Conservation (phyloP, 495 filamentous ascomycete genomes). For the Penicillium lagena region DNA sequence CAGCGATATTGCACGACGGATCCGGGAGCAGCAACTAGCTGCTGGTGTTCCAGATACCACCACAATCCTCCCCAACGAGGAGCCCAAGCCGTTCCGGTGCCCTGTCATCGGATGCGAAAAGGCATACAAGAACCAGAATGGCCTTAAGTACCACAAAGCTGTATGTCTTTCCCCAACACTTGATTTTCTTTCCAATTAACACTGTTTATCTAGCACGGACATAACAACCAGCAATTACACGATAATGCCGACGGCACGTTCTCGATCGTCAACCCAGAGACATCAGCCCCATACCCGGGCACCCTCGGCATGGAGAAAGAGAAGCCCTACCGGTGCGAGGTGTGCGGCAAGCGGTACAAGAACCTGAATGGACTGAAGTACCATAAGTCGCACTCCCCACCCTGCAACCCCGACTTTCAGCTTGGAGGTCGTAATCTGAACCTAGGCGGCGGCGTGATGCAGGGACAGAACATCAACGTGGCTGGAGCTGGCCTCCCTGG, state of each 20-base stretch:
- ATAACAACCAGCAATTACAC: conserved; percentile 91
- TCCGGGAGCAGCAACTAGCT: conserved; percentile 68
- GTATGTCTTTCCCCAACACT: conserved; percentile 38
- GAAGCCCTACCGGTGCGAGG: conserved; percentile 95
- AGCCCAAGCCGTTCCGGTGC: conserved; percentile 94
- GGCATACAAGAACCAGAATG: conserved; percentile 99
- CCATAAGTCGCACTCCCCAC: conserved; percentile 78
- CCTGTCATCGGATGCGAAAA: conserved; percentile 99
- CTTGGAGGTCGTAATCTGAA: conserved; percentile 35
- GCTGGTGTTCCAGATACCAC: conserved; percentile 54
- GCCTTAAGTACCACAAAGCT: conserved; percentile 77
- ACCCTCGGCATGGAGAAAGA: conserved; percentile 99
- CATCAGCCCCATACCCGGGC: conserved; percentile 86
- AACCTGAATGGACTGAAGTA: conserved; percentile 96
- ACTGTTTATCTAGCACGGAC: conserved; percentile 62
- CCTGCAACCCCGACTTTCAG: conserved; percentile 53
- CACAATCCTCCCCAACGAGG: conserved; percentile 49
- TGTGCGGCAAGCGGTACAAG: conserved; percentile 98
- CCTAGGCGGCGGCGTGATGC: conserved; percentile 43
- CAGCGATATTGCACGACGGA: conserved; percentile 62
- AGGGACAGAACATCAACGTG: conserved; percentile 46
- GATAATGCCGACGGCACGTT: conserved; percentile 95
- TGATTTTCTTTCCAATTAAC: conserved; percentile 4
- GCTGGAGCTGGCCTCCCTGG: conserved; percentile 46
- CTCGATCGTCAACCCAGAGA: conserved; percentile 96